Base-by-base conservation (phyloP, 495 filamentous ascomycete genomes). In the Penicillium lividum region DNA sequence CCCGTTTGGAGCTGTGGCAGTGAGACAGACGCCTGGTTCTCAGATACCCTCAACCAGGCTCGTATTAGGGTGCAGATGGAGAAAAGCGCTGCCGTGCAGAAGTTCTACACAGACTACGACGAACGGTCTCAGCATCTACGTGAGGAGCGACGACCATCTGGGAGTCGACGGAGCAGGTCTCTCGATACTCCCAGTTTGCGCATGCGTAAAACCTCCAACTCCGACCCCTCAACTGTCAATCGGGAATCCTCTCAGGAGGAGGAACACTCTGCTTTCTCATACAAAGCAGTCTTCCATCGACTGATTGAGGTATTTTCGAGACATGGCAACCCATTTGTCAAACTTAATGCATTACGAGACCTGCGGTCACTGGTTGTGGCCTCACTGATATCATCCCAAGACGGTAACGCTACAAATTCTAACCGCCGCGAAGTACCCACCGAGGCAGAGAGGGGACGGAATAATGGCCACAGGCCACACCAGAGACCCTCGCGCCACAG, bases 11-110 rank as follows among this genome's bases (percentile, higher is more conserved):
- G 87, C 33, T 84, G 86, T 58, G 80, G 94, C 13, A 93, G 90
- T 60, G 94, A 98, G 75, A 98, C 93, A 15, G 94, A 98, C 63
- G 84, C 80, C 27, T 97, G 93, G 91, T 93, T 96, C 67, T 82
- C 84, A 5, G 85, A 87, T 59, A 83, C 81, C 18, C 69, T 96
- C 4, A 86, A 89, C 13, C 86, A 93, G 61, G 85, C 90, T 53
- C 89, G 87, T 54, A 86, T 95, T 45, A 88, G 90, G 59, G 78
- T 85, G 34, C 86, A 87, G 57, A 90, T 91, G 70, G 84, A 81
- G 44, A 87, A 82, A 62, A 70, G 73, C n/a, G 69, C 76, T 40
- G 80, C 71, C 73, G 77, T 75, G 68, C 77, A 77, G 74, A 76
- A 68, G 42, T 79, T 80, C 59, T 73, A 76, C 51, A 61, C 65